Evolutionary conservation across 345 rosid species (phyloP).

Genomic region (Gossypium arboreum): DNA sequence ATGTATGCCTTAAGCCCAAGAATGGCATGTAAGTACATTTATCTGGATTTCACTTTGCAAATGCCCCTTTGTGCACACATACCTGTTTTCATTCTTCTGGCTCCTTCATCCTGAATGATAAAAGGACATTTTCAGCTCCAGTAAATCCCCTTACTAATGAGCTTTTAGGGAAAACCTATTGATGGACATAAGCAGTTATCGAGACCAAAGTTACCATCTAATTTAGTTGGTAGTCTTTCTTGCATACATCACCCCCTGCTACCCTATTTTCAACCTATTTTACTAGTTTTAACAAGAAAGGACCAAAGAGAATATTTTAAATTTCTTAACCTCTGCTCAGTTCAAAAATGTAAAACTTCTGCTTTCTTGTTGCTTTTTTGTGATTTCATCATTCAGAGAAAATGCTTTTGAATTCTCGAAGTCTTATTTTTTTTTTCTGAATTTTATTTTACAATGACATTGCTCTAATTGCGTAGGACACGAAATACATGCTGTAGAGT

Average conservation of each 20-base stretch:
- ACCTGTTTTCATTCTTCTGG: background rate
- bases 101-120: background rate
- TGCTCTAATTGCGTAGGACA: background rate
- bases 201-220: background rate
- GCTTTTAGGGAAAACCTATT: background rate
- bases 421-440: background rate
- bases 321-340: background rate
- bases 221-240: background rate
- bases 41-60: conserved; percentile 4
- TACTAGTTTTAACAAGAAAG: background rate
- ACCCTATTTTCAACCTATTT: background rate
- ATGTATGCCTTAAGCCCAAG: conserved; percentile 92
- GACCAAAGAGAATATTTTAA: conserved; percentile 9
- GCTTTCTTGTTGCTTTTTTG: background rate
- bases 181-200: background rate
- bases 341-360: background rate
- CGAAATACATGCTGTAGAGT: background rate
- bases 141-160: background rate
- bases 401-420: background rate
- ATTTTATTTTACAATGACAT: background rate
- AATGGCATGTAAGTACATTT: conserved; percentile 83
- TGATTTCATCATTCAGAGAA: conserved; percentile 7
- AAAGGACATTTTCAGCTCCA: background rate
- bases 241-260: background rate
- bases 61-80: background rate